These are phyloP conservation scores for Neltuma alba DNA, from an alignment of 306 rosid species.

Conservation along the genomic window DNA sequence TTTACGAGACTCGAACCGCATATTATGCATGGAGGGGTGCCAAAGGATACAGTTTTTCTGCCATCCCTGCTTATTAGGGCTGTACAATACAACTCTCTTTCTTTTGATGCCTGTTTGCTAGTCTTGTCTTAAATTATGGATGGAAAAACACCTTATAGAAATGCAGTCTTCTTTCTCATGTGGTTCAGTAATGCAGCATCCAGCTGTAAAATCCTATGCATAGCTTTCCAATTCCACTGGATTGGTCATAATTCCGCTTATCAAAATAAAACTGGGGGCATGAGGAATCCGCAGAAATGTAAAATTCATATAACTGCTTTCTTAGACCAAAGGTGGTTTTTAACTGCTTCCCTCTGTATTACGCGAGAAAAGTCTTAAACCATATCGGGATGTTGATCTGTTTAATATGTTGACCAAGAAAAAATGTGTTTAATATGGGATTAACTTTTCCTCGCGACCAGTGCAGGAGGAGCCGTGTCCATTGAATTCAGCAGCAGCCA, in stretches of 20 bases:
- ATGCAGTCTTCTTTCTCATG: constrained; percentile 24
- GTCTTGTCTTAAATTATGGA: constrained; percentile 1
- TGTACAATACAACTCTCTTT: constrained; percentile 15
- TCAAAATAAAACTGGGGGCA: not conserved
- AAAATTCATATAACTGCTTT: not conserved
- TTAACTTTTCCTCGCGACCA: not conserved
- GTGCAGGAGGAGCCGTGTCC: not conserved
- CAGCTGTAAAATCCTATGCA: constrained; percentile 14
- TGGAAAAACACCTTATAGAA: constrained; percentile 23
- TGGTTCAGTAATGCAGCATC: constrained; percentile 24
- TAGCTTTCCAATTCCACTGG: not conserved
- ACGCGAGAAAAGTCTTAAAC: not conserved
- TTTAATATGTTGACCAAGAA: not conserved
- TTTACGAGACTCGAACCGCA: constrained; percentile 91
- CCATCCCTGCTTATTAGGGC: constrained; percentile 85
- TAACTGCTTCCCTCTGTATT: not conserved
- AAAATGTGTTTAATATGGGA: not conserved
- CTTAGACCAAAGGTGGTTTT: not conserved
- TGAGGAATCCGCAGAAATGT: not conserved
- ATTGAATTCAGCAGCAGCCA: constrained; percentile 11
- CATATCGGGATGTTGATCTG: not conserved
- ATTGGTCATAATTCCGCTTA: not conserved
- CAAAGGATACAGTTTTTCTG: constrained; percentile 78
- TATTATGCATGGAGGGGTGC: constrained; percentile 97
- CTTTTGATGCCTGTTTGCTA: constrained; percentile 21